A percentile compares a stretch with the other conserved stretches of the same genome.
Evolutionary conservation across 169 alveolate genomes (phyloP).

Genomic region (Neospora caninum): DNA sequence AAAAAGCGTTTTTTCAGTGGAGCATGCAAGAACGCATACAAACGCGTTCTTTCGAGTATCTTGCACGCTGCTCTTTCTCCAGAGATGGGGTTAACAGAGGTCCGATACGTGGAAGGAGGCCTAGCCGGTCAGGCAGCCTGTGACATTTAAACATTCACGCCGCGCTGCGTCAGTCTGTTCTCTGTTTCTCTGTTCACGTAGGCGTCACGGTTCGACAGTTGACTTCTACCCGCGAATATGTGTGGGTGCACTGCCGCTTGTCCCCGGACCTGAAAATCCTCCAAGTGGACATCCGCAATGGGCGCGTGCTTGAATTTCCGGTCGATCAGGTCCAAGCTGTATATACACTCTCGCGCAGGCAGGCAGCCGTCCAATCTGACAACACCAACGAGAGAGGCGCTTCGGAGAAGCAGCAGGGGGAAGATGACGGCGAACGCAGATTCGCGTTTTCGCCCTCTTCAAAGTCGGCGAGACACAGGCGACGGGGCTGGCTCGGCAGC

Average conservation of each 20-base stretch:
- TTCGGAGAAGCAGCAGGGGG: not conserved
- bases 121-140: too few species aligned
- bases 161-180: not conserved
- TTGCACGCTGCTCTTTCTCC: too few species aligned
- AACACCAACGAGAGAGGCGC: not conserved
- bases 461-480: not conserved
- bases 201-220: slow-evolving; percentile 36
- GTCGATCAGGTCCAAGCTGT: slow-evolving; percentile 35
- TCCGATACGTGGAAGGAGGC: too few species aligned
- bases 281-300: slow-evolving; percentile 41
- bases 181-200: not conserved
- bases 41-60: too few species aligned
- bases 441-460: not conserved
- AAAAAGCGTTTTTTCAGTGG: too few species aligned
- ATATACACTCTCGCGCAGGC: slow-evolving; percentile 44
- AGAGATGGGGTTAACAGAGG: too few species aligned
- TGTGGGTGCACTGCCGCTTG: slow-evolving; percentile 32
- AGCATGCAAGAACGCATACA: too few species aligned
- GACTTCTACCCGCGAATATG: slow-evolving; percentile 36
- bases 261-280: slow-evolving; percentile 39
- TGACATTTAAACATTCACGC: not conserved
- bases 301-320: slow-evolving; percentile 48
- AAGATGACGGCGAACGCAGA: not conserved
- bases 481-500: not conserved
- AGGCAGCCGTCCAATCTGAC: not conserved